Conservation (phyloP, 2,329 filamentous ascomycete genomes). For the Tolypocladium cylindrosporum region DNA sequence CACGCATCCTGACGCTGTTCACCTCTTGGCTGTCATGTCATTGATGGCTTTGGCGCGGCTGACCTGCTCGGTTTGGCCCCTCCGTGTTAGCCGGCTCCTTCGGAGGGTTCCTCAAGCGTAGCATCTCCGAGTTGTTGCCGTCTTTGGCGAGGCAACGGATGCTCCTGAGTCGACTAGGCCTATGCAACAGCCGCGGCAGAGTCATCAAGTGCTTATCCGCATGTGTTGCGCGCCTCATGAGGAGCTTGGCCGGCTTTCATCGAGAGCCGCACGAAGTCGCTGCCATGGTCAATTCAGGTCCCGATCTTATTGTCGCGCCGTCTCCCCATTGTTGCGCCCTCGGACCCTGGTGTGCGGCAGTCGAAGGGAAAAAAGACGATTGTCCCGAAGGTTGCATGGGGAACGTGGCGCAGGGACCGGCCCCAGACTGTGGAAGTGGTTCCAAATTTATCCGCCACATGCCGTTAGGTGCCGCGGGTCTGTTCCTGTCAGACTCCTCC, state of each 20-base stretch:
- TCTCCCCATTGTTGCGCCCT: neutral
- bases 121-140: neutral
- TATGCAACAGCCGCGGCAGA: neutral
- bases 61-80: neutral
- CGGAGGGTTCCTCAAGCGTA: neutral
- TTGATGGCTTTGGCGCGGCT: neutral
- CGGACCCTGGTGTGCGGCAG: neutral
- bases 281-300: neutral
- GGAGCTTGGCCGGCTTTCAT: no score
- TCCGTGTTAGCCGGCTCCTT: neutral
- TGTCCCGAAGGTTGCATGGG: neutral
- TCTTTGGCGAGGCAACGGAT: neutral
- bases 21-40: neutral
- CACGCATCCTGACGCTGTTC: neutral
- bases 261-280: no score
- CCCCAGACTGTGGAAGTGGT: conserved; percentile 5
- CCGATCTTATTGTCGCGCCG: neutral
- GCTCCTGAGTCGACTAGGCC: neutral
- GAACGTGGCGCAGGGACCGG: neutral
- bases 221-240: no score
- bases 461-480: neutral
- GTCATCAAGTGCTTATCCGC: neutral
- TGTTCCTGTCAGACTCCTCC: neutral
- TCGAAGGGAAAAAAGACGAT: neutral
- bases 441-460: conserved; percentile 9